Base-by-base conservation (phyloP, 1,139 yeast species). In the Scheffersomyces titani region DNA sequence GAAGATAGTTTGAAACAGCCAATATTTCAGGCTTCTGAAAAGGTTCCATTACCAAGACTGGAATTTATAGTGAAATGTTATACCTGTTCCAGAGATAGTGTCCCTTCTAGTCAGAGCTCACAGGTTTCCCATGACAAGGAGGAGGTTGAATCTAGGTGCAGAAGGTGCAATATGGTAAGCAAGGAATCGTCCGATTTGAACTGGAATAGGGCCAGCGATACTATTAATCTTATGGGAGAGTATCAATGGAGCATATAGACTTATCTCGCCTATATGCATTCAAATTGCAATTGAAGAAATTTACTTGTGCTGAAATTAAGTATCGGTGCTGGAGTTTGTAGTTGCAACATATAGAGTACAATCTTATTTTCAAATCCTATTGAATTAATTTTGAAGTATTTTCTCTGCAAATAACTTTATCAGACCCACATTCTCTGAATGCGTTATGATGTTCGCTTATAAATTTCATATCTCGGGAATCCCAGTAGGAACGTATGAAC, bases 161-260 rank as follows among this genome's bases (percentile, higher is more conserved):
- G 11, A 20, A 46, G 49, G 6, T 46, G 49, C 49, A 20, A 13
- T 13, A 16, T 22, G 22, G 49, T 46, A 22, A 46, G 24, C n/a
- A 20, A 22, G 5, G 49, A 19, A 9, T 19, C 24, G 49, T 19
- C 24, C 24, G 49, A 30, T 11, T 30, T 19, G 49, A 22, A 46
- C 24, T 46, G 49, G 49, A 19, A 46, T 16, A 22, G 19, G 11
- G 52, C 51, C 9, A 59, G 61, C 52, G 69, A 69, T 52, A 71
- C 73, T 9, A 57, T 72, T 16, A 69, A 69, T 54, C 63, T 73
- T 51, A 71, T 73, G 74, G 77, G 77, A 3, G 76, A 72, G 55
- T 72, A 72, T 59, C 69, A 71, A 59, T 73, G 77, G 77, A 63
- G 63, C 19, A 59, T 70, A 44, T 71, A 44, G 58, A 54, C 24